Base-by-base conservation (phyloP, 306 rosid genomes). In the Corylus avellana region DNA sequence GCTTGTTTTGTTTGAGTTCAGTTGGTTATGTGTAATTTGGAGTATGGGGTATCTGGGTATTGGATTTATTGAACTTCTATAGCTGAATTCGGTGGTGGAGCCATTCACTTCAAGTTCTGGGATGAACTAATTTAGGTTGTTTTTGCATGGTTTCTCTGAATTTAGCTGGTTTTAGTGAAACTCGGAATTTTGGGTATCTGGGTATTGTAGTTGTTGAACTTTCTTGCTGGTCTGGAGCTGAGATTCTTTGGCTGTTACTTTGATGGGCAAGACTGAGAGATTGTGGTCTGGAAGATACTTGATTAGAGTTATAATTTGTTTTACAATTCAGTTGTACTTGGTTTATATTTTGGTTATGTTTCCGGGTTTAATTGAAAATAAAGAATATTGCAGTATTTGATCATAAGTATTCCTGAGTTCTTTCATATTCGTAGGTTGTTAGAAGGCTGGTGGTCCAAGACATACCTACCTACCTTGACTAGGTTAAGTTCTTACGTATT, bases 1-100 rank as follows among this genome's bases (percentile, higher is more conserved):
- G 74, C 48, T 77, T 42, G 13, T 59, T 14, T 64, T 63, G 74
- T 55, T 77, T 42, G 13, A 51, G 53, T 70, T 73, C 63, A 13
- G 27, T 44, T 51, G 8, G 5, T 61, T 39, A 63, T 11, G 9
- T 1, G 78, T 22, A 29, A 50, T 80, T 48, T 85, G 46, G 22
- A 71, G 54, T 20, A 1, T 77, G 75, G 58, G 17, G 12, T 39
- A 74, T 79, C 75, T 68, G 37, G 78, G 64, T 12, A 51, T 37
- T 51, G 56, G 12, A 13, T 51, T 14, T 53, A 13, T 51, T 25
- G 16, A 12, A 63, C 37, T 29, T 63, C 17, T 27, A 32, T 2
- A 25, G 70, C 46, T 63, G 70, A 7, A 63, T 63, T 59, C 13
- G 8, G 8, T 32, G 70, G 0, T 29, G 42, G 46, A 7, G 18